Evolutionary conservation across 441 rosid genomes (phyloP), one percentile per base, ranked within the genome.

Genomic region (Adansonia gregorii): DNA sequence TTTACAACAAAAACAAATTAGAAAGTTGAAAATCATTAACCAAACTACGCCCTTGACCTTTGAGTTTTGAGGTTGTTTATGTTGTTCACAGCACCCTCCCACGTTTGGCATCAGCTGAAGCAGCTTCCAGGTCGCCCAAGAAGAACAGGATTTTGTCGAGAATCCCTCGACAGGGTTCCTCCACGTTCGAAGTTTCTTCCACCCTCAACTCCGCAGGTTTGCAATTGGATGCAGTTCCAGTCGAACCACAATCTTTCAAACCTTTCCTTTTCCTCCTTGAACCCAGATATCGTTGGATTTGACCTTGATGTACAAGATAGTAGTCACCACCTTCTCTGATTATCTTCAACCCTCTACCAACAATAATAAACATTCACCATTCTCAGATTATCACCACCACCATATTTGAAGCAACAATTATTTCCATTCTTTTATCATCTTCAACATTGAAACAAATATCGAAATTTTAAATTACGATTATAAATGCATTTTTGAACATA

Each of bases 61-160:
- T 48, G 51, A 48, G 35, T 31, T 31, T 31, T 31, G 35, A 31
- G 35, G 35, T 1, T 31, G 35, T 31, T 31, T 31, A 35, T 58
- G 14, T 56, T 81, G 52, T 48, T 55, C 72, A 83, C 3, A 49
- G 49, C 59, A 78, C 3, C 63, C 86, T 81, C 15, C 67, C 45
- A 12, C 67, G 85, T 74, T 87, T 86, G 69, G 89, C 86, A 63
- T 82, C 86, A 3, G 73, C 73, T 1, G 86, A 72, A 70, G 93
- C 93, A 65, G 79, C 85, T 85, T 89, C 91, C 82, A 89, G 74
- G 73, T 89, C 90, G 17, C 90, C 90, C n/a, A 86, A 54, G 77
- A 89, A 85, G 78, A 89, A 88, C 54, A 88, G 82, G 48, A 89
- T 88, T 75, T 76, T 84, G 71, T 88, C 89, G 31, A 86, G 71